Percentiles rank a stretch among this genome's conserved stretches.
Evolutionary conservation across 345 rosid genomes (phyloP).

Genomic region (Cardamine occulta): DNA sequence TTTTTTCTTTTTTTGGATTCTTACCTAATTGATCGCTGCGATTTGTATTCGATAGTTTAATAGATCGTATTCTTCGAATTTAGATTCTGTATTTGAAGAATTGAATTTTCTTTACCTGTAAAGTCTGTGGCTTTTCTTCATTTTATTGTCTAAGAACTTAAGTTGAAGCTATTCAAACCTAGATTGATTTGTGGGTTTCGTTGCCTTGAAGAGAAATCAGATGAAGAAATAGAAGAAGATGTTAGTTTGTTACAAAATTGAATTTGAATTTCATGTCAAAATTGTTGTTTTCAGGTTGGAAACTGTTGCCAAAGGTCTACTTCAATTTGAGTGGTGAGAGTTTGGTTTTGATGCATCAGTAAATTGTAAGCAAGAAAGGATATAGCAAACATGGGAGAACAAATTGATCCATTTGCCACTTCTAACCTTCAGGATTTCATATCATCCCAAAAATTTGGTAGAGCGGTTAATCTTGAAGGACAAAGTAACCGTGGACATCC

Average conservation of each 20-base stretch:
- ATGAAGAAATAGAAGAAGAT: background rate
- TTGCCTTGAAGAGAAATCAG: background rate
- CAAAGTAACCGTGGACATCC: conserved; percentile 50
- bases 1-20: background rate
- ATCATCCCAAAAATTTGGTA: conserved; percentile 45
- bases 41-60: background rate
- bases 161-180: background rate
- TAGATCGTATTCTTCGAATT: background rate
- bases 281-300: conserved; percentile 24
- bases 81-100: conserved; percentile 17
- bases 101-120: background rate
- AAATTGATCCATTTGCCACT: conserved; percentile 43
- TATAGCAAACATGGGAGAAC: conserved; percentile 56
- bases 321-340: background rate
- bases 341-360: conserved; percentile 19
- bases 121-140: conserved; percentile 10
- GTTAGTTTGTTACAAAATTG: conserved; percentile 3
- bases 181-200: background rate
- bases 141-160: background rate
- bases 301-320: conserved; percentile 4
- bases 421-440: conserved; percentile 46
- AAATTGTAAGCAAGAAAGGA: conserved; percentile 25
- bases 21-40: conserved; percentile 13
- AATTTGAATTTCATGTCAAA: conserved; percentile 6
- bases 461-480: conserved; percentile 48